Evolutionary conservation across 495 filamentous ascomycete species (phyloP).

Genomic region (Cladorrhinum samala): DNA sequence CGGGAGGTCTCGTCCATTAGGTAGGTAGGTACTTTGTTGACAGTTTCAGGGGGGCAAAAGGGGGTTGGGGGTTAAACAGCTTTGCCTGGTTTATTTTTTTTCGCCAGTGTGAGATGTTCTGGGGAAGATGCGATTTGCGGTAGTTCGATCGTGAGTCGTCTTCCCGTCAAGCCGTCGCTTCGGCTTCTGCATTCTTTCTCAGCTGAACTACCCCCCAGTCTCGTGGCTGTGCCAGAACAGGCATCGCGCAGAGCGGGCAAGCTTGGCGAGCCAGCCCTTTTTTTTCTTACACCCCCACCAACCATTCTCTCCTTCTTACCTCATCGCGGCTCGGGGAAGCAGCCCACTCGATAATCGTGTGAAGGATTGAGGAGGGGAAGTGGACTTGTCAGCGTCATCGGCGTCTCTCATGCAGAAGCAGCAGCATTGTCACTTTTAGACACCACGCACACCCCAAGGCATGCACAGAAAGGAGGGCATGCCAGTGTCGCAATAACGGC

Average conservation of each 20-base stretch:
- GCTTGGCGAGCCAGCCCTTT: not conserved
- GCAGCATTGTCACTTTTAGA: too few species aligned
- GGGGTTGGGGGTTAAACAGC: not conserved
- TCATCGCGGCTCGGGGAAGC: too few species aligned
- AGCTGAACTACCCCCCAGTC: not conserved
- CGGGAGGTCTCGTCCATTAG: not conserved
- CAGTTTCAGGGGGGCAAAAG: not conserved
- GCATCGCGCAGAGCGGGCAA: not conserved
- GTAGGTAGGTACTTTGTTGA: too few species aligned
- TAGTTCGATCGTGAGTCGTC: not conserved
- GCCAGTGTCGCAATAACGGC: too few species aligned
- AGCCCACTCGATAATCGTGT: not conserved
- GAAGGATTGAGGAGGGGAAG: too few species aligned
- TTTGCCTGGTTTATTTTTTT: not conserved
- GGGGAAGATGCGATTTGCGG: not conserved
- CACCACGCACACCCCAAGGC: too few species aligned
- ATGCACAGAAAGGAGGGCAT: too few species aligned
- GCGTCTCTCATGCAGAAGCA: too few species aligned
- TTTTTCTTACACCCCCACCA: not conserved
- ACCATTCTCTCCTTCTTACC: not conserved
- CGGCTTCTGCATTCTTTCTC: not conserved
- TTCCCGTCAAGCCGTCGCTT: not conserved
- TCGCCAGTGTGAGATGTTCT: not conserved
- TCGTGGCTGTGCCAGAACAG: constrained; percentile 1
- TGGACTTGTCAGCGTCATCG: too few species aligned